These are phyloP conservation scores for Silene uniflora DNA, from an alignment of 148 eudicot species.

Conservation along the genomic window DNA sequence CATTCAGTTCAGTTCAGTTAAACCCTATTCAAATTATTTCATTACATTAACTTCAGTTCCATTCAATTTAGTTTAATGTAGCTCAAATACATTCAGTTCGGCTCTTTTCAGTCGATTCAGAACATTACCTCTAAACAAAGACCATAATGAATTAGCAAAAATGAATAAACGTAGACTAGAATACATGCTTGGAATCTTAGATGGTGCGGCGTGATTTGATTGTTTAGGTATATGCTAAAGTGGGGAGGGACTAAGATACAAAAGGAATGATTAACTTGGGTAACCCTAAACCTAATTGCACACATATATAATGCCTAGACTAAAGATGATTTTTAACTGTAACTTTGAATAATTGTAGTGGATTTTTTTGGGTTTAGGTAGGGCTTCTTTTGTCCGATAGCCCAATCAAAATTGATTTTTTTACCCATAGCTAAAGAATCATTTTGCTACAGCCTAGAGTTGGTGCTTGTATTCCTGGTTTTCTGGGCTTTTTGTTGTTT, in stretches of 20 bases:
- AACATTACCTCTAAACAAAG: no score
- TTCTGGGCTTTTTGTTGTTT: slow-evolving; percentile 1
- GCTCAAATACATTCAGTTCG: no score
- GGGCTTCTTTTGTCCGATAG: slow-evolving; percentile 3
- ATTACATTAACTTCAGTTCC: no score
- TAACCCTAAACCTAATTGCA: not conserved
- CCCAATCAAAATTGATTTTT: slow-evolving; percentile 10
- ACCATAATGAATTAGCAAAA: no score
- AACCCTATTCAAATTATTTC: no score
- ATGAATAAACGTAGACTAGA: not conserved
- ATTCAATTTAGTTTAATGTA: no score
- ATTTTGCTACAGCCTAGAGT: not conserved
- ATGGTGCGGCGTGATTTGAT: not conserved
- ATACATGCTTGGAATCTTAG: not conserved
- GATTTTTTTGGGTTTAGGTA: slow-evolving; percentile 1
- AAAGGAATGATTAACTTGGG: not conserved
- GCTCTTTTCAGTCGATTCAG: no score
- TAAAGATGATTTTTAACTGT: slow-evolving; percentile 8
- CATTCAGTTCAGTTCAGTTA: no score
- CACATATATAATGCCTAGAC: not conserved
- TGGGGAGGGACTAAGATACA: not conserved
- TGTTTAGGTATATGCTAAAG: not conserved
- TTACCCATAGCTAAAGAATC: not conserved
- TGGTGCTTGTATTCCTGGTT: not conserved
- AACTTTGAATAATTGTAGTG: slow-evolving; percentile 9